Evolutionary conservation across 176 grass and related monocot genomes (phyloP).

Genomic region (Cenchrus fungigraminus): DNA sequence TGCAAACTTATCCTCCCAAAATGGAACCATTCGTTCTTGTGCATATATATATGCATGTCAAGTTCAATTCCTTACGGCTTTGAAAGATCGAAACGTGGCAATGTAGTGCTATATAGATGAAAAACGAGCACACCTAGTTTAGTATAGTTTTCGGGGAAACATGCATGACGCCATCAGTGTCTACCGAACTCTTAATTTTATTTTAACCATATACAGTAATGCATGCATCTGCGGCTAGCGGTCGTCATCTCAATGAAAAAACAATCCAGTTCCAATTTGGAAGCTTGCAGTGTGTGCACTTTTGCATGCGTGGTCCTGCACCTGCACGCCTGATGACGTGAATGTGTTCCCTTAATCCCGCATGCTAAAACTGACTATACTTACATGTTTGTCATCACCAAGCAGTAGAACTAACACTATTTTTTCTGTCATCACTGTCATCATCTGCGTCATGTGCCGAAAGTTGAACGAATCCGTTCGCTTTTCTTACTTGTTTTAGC

Average conservation of each 20-base stretch:
- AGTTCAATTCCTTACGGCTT: not conserved
- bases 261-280: slow-evolving; percentile 36
- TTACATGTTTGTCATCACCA: not conserved
- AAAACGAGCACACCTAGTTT: not conserved
- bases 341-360: not conserved
- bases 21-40: not conserved
- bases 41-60: not conserved
- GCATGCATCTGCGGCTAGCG: not conserved
- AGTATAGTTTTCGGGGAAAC: too few species aligned
- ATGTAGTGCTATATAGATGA: not conserved
- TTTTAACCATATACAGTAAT: not conserved
- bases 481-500: not conserved
- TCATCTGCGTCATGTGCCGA: slow-evolving; percentile 10
- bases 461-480: not conserved
- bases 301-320: slow-evolving; percentile 1
- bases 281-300: slow-evolving; percentile 2
- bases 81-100: not conserved
- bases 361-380: slow-evolving; percentile 37
- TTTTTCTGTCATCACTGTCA: not conserved
- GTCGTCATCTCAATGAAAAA: not conserved
- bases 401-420: not conserved
- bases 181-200: too few species aligned
- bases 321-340: not conserved
- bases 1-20: not conserved
- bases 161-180: too few species aligned